Conservation (phyloP, 768 basidiomycete species). For the Hygrophorus pudorinus region DNA sequence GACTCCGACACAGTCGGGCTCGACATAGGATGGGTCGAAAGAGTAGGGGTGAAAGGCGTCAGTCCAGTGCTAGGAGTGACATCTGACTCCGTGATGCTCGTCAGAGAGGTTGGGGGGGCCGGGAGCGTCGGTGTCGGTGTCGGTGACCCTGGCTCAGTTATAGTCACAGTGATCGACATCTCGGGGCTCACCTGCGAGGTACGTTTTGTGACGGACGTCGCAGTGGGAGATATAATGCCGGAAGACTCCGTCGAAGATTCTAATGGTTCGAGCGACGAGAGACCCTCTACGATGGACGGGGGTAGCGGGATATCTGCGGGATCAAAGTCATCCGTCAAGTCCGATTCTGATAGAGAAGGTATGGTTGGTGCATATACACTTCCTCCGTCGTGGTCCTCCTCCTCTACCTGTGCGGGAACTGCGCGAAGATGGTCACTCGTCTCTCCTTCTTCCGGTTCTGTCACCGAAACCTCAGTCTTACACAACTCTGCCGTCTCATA, state of each 20-base stretch:
- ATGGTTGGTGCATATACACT: background rate
- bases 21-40: slow-evolving; percentile 18
- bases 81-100: slow-evolving; percentile 7
- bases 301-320: slow-evolving; percentile 21
- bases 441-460: slow-evolving; percentile 18
- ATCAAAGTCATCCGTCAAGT: too few relatives aligned
- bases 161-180: slow-evolving; percentile 10
- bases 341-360: background rate
- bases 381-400: slow-evolving; percentile 3
- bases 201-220: slow-evolving; percentile 14
- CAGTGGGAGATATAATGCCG: slow-evolving; percentile 14
- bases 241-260: slow-evolving; percentile 13
- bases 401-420: background rate
- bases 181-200: too few relatives aligned
- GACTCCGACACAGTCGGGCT: slow-evolving; percentile 15
- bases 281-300: slow-evolving; percentile 5
- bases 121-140: slow-evolving; percentile 13
- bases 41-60: background rate
- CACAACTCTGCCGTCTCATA: too few relatives aligned
- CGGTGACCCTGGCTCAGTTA: slow-evolving; percentile 9
- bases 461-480: slow-evolving; percentile 1
- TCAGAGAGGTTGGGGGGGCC: slow-evolving; percentile 9
- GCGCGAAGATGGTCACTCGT: slow-evolving; percentile 1
- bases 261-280: slow-evolving; percentile 9
- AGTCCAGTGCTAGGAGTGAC: background rate